Evolutionary conservation across 108 stramenopile genomes (phyloP).

Genomic region (Cyclotella choctawhatcheeana): DNA sequence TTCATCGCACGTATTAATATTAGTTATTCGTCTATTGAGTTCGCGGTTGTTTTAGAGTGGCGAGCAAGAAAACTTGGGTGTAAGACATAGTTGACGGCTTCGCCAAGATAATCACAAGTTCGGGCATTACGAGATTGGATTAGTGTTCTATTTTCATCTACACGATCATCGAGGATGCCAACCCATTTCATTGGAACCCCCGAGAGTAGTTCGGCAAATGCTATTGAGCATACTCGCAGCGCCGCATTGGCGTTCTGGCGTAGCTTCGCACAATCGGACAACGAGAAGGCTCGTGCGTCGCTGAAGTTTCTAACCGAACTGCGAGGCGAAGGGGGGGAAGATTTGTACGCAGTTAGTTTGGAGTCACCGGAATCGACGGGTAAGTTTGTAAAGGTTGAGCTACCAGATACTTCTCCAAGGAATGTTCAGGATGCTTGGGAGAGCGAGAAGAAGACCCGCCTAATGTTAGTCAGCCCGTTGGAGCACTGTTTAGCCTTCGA

Average conservation of each 20-base stretch:
- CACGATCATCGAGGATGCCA: neutral
- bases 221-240: neutral
- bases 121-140: too few relatives aligned
- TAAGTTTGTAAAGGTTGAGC: constrained; percentile 1
- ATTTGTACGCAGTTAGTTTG: neutral
- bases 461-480: neutral
- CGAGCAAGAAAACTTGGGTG: constrained; percentile 7
- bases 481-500: neutral
- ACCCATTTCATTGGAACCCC: neutral
- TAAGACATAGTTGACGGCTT: neutral
- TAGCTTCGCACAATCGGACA: neutral
- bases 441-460: neutral
- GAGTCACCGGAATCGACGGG: neutral
- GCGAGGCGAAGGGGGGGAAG: neutral
- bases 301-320: neutral
- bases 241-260: neutral
- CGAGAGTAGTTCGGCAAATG: neutral
- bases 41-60: neutral
- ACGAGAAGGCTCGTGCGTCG: neutral
- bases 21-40: neutral
- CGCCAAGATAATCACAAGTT: neutral
- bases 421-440: neutral
- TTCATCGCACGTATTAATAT: neutral
- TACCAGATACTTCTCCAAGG: neutral
- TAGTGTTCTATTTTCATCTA: too few relatives aligned